Base-by-base conservation (phyloP, 208 protist species). In the Trypanosoma grayi region DNA sequence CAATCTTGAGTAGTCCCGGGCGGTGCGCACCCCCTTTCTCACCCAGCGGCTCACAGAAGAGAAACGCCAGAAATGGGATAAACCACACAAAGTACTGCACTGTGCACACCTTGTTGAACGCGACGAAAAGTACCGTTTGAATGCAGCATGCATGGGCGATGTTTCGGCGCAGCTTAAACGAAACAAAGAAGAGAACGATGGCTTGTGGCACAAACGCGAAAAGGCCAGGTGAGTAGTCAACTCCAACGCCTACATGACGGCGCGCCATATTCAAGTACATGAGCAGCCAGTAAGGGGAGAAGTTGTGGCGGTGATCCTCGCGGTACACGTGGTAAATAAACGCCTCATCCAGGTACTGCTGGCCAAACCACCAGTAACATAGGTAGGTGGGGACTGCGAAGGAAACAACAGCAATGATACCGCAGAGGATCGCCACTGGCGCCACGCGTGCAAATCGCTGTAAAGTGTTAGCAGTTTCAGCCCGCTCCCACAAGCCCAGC, bases 31-130 rank as follows among this genome's bases (percentile, higher is more conserved):
- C 22, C 10, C 33, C 45, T 13, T 20, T 55, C 9, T 31, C 51
- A 2, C 14, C 28, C 37, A 50, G 31, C 1, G 81, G 79, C 4
- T 85, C 66, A 68, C 68, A 83, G 33, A 92, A 83, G 14, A 92
- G 75, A 73, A 96, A 89, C 16, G 71, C 48, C 14, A 96, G 66
- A 60, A 97, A 83, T 8, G 81, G 76, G 13, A 98, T 52, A 52
- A 94, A 98, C 93, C 94, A 98, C 47, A 94, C 87, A 81, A 98
- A 98, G 68, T 98, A 98, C 74, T 98, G 94, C 52, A 97, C 92
- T 9, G 94, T 98, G 60, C 80, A 93, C 8, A 98, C 94, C 66
- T 97, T 97, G 68, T 98, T 98, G 53, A 97, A 96, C 24, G 87
- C 82, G n/a, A 98, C 77, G 64, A 98, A 98, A 16, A 93, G 30